Evolutionary conservation across 805 yeast genomes (phyloP).

Genomic region (Zygoascus biomembranicola): DNA sequence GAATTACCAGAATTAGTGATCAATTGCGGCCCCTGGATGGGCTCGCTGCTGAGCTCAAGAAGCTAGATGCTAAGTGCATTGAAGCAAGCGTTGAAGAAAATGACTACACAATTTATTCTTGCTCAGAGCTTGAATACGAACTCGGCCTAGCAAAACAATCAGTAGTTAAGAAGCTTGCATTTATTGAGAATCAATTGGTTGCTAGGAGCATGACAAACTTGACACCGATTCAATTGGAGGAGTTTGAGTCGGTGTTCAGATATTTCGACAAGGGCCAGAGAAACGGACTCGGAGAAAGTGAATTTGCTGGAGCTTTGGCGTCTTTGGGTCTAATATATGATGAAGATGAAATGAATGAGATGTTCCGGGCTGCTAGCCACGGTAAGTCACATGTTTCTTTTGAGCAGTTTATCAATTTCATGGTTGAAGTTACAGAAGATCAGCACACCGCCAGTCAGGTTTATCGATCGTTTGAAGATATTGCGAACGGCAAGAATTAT

Average conservation of each 20-base stretch:
- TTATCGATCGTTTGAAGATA: slow-evolving; percentile 32
- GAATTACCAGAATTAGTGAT: slow-evolving; percentile 29
- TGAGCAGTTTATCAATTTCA: slow-evolving; percentile 28
- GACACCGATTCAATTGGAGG: slow-evolving; percentile 33
- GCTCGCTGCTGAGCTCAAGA: slow-evolving; percentile 23
- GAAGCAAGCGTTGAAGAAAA: slow-evolving; percentile 34
- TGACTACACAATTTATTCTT: slow-evolving; percentile 29
- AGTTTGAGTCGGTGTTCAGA: slow-evolving; percentile 38
- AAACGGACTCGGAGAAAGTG: slow-evolving; percentile 32
- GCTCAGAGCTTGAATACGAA: slow-evolving; percentile 33
- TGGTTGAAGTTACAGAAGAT: slow-evolving; percentile 34
- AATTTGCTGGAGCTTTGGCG: slow-evolving; percentile 38
- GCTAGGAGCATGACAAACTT: slow-evolving; percentile 28
- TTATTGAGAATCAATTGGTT: slow-evolving; percentile 36
- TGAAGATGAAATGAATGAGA: slow-evolving; percentile 30
- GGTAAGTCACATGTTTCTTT: slow-evolving; percentile 22
- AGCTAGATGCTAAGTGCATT: slow-evolving; percentile 21
- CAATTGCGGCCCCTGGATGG: slow-evolving; percentile 28
- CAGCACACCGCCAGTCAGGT: slow-evolving; percentile 33
- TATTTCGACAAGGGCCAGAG: slow-evolving; percentile 33
- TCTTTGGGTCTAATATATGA: slow-evolving; percentile 33
- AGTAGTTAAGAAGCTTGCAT: slow-evolving; percentile 33
- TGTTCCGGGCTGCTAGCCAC: slow-evolving; percentile 28
- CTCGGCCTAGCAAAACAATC: slow-evolving; percentile 31
- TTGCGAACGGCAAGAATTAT: slow-evolving; percentile 33